Percentiles rank a stretch among this genome's conserved stretches.
phyloP scores from a whole-genome alignment of 805 yeast species.

The Priceomyces haplophilus region DNA sequence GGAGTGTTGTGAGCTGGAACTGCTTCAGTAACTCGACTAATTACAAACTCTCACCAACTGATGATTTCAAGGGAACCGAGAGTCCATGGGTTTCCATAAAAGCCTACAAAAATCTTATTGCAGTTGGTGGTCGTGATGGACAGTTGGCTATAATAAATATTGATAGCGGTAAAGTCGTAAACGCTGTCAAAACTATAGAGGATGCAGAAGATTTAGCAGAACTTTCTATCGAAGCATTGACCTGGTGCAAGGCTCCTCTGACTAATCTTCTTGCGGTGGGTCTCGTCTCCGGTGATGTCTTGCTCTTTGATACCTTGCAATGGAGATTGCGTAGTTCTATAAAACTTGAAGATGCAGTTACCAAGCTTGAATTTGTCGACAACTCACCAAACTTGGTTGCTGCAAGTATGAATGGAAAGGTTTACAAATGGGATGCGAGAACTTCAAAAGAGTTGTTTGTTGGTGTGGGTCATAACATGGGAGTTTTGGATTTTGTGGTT shows the following conservation, averaged over 20 bases:
- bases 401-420: slow-evolving; percentile 78
- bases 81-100: slow-evolving; percentile 88
- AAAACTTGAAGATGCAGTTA: slow-evolving; percentile 75
- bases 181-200: slow-evolving; percentile 62
- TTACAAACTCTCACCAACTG: slow-evolving; percentile 59
- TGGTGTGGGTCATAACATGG: slow-evolving; percentile 92
- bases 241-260: slow-evolving; percentile 66
- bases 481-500: slow-evolving; percentile 80
- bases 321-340: slow-evolving; percentile 82
- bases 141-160: slow-evolving; percentile 73
- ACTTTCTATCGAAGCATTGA: slow-evolving; percentile 54
- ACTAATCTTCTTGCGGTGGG: slow-evolving; percentile 74
- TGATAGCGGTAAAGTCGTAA: slow-evolving; percentile 69
- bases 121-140: slow-evolving; percentile 88
- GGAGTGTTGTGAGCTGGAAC: slow-evolving; percentile 85
- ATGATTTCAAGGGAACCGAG: slow-evolving; percentile 66
- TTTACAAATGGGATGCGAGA: slow-evolving; percentile 86
- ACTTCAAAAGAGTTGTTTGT: slow-evolving; percentile 74
- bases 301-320: slow-evolving; percentile 74
- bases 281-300: slow-evolving; percentile 81
- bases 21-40: slow-evolving; percentile 70
- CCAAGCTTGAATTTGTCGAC: slow-evolving; percentile 68
- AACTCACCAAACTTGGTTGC: slow-evolving; percentile 61
- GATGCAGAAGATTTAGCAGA: slow-evolving; percentile 44
- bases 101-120: slow-evolving; percentile 53